Percentiles rank a stretch among this genome's conserved stretches.
Conservation (phyloP, 768 basidiomycete genomes). For the Lentinula lateritia region DNA sequence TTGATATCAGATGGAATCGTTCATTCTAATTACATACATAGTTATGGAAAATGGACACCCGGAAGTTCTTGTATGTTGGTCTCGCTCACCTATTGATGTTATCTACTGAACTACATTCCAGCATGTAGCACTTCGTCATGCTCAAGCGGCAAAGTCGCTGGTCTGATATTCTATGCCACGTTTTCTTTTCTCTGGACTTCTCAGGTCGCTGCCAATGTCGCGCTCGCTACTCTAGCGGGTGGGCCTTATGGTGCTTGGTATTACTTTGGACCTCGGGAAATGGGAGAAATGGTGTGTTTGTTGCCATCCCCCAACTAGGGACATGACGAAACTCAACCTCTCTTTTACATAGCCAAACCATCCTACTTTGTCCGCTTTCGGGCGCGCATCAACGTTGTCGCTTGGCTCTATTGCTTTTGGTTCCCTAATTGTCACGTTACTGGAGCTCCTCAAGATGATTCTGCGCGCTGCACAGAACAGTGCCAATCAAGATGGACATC, state of each 20-base stretch:
- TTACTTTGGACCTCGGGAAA: conserved; percentile 72
- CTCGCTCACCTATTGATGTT: neutral
- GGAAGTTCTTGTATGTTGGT: conserved; percentile 54
- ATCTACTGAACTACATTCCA: conserved; percentile 15
- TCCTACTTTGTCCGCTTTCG: conserved; percentile 65
- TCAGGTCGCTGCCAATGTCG: conserved; percentile 75
- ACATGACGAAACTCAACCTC: neutral
- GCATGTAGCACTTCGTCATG: conserved; percentile 51
- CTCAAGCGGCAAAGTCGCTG: conserved; percentile 71
- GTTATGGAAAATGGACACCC: conserved; percentile 69
- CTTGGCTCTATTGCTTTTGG: conserved; percentile 86
- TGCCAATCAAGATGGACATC: conserved; percentile 58
- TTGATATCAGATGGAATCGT: neutral
- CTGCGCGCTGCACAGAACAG: conserved; percentile 53
- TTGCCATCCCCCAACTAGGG: too few relatives aligned
- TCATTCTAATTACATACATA: conserved; percentile 10
- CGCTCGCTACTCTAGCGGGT: conserved; percentile 75
- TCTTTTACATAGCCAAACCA: conserved; percentile 49
- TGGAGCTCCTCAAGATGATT: conserved; percentile 63
- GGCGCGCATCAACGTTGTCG: conserved; percentile 70
- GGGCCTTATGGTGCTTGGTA: conserved; percentile 59
- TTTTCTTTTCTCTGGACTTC: conserved; percentile 88
- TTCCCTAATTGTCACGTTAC: conserved; percentile 73
- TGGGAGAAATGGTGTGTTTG: conserved; percentile 53
- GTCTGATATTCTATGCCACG: conserved; percentile 70